Conservation (phyloP, 352 stramenopile species). For the Globisporangium recalcitrans region DNA sequence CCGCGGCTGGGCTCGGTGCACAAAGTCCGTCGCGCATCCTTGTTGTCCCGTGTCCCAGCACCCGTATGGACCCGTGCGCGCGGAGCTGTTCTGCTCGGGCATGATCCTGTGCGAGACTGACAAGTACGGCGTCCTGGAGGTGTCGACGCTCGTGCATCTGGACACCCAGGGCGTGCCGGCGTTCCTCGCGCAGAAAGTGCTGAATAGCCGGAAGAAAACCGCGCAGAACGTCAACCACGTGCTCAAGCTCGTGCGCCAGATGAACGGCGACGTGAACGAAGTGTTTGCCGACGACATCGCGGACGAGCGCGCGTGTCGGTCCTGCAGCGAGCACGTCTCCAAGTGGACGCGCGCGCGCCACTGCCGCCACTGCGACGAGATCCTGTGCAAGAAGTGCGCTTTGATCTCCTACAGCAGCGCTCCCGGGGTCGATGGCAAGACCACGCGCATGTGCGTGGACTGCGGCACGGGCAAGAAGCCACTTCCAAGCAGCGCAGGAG, state of each 20-base stretch:
- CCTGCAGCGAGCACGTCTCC: constrained; percentile 49
- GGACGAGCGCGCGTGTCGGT: constrained; percentile 37
- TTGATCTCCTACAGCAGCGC: constrained; percentile 43
- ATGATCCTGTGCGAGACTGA: constrained; percentile 61
- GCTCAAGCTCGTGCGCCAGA: constrained; percentile 56
- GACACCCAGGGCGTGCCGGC: constrained; percentile 37
- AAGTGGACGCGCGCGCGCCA: constrained; percentile 58
- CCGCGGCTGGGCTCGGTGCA: constrained; percentile 60
- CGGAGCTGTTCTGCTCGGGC: constrained; percentile 48
- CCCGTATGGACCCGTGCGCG: constrained; percentile 44
- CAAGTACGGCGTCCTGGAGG: constrained; percentile 44
- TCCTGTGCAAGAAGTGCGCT: constrained; percentile 60
- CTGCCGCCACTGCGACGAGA: constrained; percentile 54
- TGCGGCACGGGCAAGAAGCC: constrained; percentile 26
- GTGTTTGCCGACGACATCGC: constrained; percentile 13
- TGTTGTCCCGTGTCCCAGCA: constrained; percentile 54
- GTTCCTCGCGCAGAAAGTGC: constrained; percentile 45
- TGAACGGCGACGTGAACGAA: constrained; percentile 11
- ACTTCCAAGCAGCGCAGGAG: neutral
- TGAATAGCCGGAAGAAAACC: constrained; percentile 42
- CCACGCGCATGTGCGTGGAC: constrained; percentile 54
- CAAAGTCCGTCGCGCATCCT: constrained; percentile 59
- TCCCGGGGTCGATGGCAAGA: constrained; percentile 28
- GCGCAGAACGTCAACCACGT: constrained; percentile 51
- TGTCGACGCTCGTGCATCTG: constrained; percentile 50